Evolutionary conservation across 441 rosid species (phyloP).

Genomic region (Pelargonium hybrid): DNA sequence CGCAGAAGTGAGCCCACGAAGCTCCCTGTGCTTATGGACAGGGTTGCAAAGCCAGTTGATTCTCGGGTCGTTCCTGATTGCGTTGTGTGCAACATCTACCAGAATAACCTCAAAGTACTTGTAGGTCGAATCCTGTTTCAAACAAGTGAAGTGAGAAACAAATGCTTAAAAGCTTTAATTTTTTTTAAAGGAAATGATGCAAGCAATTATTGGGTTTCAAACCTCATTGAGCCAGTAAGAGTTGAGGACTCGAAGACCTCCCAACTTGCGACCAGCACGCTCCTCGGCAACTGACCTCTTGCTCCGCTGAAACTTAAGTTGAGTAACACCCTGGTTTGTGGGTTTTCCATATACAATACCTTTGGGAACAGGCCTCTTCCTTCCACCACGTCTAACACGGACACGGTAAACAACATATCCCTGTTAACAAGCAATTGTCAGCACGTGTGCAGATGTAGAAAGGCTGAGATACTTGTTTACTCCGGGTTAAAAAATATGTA

Average conservation of each 20-base stretch:
- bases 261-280: slow-evolving; percentile 93
- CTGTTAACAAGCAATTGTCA: slow-evolving; percentile 23
- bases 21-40: slow-evolving; percentile 27
- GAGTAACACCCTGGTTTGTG: slow-evolving; percentile 99
- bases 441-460: no score
- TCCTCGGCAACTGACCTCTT: slow-evolving; percentile 98
- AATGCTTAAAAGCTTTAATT: background rate
- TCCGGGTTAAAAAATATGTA: no score
- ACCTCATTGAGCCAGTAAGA: slow-evolving; percentile 98
- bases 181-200: background rate
- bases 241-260: slow-evolving; percentile 82
- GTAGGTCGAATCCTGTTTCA: slow-evolving; percentile 22
- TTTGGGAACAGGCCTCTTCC: slow-evolving; percentile 93
- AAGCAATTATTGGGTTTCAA: background rate
- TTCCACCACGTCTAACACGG: slow-evolving; percentile 89
- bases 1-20: slow-evolving; percentile 26
- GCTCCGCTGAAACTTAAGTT: slow-evolving; percentile 90
- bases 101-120: slow-evolving; percentile 24
- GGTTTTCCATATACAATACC: slow-evolving; percentile 98
- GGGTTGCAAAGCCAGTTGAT: slow-evolving; percentile 25
- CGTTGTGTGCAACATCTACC: slow-evolving; percentile 23
- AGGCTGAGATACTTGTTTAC: no score
- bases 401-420: slow-evolving; percentile 86
- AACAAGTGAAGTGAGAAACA: no score
- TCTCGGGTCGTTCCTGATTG: slow-evolving; percentile 22